Conservation (phyloP, 1,284 basidiomycete genomes). For the Coniferiporia weirii region DNA sequence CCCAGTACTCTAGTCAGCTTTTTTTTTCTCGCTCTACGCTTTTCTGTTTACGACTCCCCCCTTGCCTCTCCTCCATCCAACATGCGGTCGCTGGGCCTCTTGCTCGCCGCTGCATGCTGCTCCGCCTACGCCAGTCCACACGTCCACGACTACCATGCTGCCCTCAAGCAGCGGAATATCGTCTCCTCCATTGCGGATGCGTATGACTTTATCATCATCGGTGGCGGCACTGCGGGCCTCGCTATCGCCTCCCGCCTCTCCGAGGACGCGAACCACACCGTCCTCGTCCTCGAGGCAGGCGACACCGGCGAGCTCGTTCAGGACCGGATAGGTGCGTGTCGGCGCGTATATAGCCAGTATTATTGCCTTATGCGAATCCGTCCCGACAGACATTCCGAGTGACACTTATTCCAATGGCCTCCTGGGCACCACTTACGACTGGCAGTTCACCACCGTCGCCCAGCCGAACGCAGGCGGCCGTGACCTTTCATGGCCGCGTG, state of each 20-base stretch:
- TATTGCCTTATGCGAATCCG: conserved; percentile 19
- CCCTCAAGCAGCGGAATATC: conserved; percentile 32
- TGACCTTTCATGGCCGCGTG: conserved; percentile 49
- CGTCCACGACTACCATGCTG: conserved; percentile 22
- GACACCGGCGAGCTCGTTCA: conserved; percentile 47
- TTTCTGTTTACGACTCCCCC: neutral
- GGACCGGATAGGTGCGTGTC: conserved; percentile 32
- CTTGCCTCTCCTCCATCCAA: neutral
- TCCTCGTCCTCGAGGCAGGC: conserved; percentile 72
- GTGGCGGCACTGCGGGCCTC: conserved; percentile 71
- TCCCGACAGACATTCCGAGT: conserved; percentile 40
- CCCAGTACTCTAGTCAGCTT: neutral
- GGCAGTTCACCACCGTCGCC: conserved; percentile 50
- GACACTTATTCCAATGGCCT: conserved; percentile 48
- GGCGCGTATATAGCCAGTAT: neutral
- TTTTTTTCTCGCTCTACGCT: neutral
- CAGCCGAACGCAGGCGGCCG: conserved; percentile 41
- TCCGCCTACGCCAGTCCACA: conserved; percentile 20
- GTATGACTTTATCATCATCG: conserved; percentile 56
- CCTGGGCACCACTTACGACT: conserved; percentile 52
- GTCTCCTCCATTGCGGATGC: conserved; percentile 34
- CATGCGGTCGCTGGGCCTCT: conserved; percentile 16
- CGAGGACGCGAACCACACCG: conserved; percentile 61
- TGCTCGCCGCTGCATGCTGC: conserved; percentile 26
- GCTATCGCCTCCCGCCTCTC: conserved; percentile 68